Evolutionary conservation across 495 filamentous ascomycete genomes (phyloP), one percentile per base, ranked within the genome.

Genomic region (Pyronema domesticum): DNA sequence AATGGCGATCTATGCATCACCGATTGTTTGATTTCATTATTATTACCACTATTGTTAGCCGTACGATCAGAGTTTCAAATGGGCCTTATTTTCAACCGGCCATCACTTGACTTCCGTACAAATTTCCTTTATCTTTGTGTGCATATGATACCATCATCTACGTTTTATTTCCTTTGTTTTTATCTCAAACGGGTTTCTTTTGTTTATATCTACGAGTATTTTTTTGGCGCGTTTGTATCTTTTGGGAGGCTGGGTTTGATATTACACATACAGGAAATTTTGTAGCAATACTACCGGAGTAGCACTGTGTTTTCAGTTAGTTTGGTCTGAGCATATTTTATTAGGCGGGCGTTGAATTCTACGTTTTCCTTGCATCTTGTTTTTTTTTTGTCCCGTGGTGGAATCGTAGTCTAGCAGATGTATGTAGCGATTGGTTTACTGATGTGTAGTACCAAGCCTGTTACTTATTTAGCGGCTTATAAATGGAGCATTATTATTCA

Each of bases 31-130:
- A 15, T 15, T 47, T 47, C n/a, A 10, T 19, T 17, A 42, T 13
- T 17, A 42, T 42, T 17, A 13, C 39, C 39, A 13, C 7, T 42
- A 17, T 42, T 42, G 39, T 30, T 30, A 30, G 23, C 23, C 23
- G 23, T 30, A 30, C 23, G 23, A 30, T 30, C 39, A 42, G 7
- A 47, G n/a, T 2, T 10, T 14, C 10, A 15, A 47, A 14, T n/a
- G 14, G 13, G 45, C 45, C 45, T 47, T 47, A 47, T 47, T 47
- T 47, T 47, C 45, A 47, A 19, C 45, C 45, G 45, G 45, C 45
- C 3, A 47, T 47, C 45, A 47, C 45, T 47, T 47, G 14, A 19
- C 23, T 47, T 47, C 17, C 18, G 13, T n/a, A 10, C 45, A 19
- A n/a, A 19, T 47, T 47, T 17, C 17, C 23, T 17, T 47, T 19